Evolutionary conservation across 176 grass and related monocot species (phyloP).

Genomic region (Oryza meridionalis): DNA sequence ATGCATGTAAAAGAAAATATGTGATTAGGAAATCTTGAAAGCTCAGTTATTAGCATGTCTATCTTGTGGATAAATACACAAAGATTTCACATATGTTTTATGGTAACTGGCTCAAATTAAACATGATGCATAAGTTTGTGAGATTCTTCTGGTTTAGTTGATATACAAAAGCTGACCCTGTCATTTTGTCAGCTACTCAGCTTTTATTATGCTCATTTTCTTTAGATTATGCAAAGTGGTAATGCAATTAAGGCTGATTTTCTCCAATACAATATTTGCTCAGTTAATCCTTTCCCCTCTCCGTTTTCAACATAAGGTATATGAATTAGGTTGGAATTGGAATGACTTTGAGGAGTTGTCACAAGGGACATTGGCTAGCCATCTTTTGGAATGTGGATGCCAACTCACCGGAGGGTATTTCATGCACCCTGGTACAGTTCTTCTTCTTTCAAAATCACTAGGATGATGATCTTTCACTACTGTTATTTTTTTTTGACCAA

Average conservation of each 20-base stretch:
- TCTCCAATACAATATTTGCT: not conserved
- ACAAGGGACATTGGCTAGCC: slow-evolving; percentile 83
- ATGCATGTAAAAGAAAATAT: not conserved
- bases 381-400: slow-evolving; percentile 98
- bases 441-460: slow-evolving; percentile 47
- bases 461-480: not conserved
- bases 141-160: not conserved
- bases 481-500: not conserved
- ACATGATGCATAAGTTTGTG: not conserved
- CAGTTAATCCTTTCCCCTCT: slow-evolving; percentile 40
- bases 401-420: slow-evolving; percentile 98
- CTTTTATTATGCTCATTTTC: slow-evolving; percentile 13
- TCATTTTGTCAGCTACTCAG: not conserved
- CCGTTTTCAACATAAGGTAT: slow-evolving; percentile 59
- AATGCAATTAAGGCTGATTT: not conserved
- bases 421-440: slow-evolving; percentile 83
- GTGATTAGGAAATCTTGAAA: not conserved
- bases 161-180: not conserved
- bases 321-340: slow-evolving; percentile 95
- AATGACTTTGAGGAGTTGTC: slow-evolving; percentile 69
- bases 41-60: not conserved
- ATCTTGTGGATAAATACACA: not conserved
- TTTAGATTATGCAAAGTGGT: not conserved
- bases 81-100: not conserved
- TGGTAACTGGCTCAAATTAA: not conserved